phyloP scores from a whole-genome alignment of 2,329 filamentous ascomycete genomes.

The Aureobasidium vineae region DNA sequence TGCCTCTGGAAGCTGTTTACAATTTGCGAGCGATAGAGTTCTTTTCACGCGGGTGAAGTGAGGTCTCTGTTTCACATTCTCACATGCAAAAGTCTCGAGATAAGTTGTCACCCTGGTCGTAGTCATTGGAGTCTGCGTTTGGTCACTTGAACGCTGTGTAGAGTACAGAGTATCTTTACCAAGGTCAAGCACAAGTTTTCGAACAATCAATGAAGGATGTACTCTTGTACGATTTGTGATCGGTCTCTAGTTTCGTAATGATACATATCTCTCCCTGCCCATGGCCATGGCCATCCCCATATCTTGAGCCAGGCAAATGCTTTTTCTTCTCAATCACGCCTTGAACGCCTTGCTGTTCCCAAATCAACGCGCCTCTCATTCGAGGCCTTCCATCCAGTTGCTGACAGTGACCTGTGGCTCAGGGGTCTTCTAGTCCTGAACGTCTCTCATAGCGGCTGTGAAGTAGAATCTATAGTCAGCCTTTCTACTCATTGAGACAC shows the following conservation, averaged over 20 bases:
- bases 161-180: too few relatives aligned
- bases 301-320: constrained; percentile 4
- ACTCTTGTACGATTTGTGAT: neutral
- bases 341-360: constrained; percentile 20
- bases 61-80: too few relatives aligned
- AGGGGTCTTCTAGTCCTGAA: constrained; percentile 23
- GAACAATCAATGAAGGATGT: neutral
- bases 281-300: neutral
- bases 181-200: too few relatives aligned
- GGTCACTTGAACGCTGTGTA: too few relatives aligned
- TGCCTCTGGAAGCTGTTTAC: too few relatives aligned
- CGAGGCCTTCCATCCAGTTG: neutral
- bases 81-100: too few relatives aligned
- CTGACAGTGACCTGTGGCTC: neutral
- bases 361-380: constrained; percentile 6
- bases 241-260: neutral
- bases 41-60: too few relatives aligned
- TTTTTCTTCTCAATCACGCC: constrained; percentile 8
- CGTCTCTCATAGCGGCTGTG: constrained; percentile 20
- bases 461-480: constrained; percentile 6
- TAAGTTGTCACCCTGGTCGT: too few relatives aligned
- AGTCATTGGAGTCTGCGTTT: too few relatives aligned
- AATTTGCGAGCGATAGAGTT: too few relatives aligned
- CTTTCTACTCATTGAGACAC: constrained; percentile 4
- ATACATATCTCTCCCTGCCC: neutral